A percentile compares a stretch with the other conserved stretches of the same genome.
Evolutionary conservation across 78 protist species (phyloP).

Genomic region (Polysphondylium violaceum): DNA sequence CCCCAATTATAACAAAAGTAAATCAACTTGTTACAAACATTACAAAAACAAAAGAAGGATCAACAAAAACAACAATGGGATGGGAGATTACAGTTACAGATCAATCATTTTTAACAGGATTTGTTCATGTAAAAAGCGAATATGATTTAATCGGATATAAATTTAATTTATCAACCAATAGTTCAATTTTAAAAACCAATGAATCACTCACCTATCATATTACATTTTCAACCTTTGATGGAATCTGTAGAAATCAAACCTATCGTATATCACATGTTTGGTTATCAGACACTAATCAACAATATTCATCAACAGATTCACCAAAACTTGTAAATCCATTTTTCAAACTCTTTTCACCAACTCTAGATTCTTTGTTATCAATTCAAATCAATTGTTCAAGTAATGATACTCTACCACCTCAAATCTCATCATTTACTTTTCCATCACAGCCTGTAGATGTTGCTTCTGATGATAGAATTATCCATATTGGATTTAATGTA

Average conservation of each 20-base stretch:
- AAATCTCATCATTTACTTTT: neutral
- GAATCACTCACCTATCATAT: too few species aligned
- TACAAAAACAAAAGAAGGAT: too few species aligned
- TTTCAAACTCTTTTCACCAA: neutral
- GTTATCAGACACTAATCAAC: neutral
- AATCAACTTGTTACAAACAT: too few species aligned
- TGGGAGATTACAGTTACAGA: neutral
- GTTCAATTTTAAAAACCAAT: neutral
- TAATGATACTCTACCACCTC: neutral
- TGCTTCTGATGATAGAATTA: neutral
- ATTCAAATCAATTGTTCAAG: neutral
- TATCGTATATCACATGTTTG: constrained; percentile 5
- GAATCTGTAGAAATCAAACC: neutral
- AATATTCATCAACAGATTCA: neutral
- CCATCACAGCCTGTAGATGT: neutral
- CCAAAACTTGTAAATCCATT: constrained; percentile 7
- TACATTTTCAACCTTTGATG: too few species aligned
- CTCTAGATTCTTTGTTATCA: neutral
- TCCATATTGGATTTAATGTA: neutral
- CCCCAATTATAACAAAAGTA: constrained; percentile 2
- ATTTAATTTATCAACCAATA: neutral
- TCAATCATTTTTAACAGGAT: too few species aligned
- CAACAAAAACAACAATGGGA: neutral
- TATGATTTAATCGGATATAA: neutral
- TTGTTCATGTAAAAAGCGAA: neutral